These are phyloP conservation scores for Epichloe uncinata DNA, from an alignment of 2,329 filamentous ascomycete species.

Conservation along the genomic window DNA sequence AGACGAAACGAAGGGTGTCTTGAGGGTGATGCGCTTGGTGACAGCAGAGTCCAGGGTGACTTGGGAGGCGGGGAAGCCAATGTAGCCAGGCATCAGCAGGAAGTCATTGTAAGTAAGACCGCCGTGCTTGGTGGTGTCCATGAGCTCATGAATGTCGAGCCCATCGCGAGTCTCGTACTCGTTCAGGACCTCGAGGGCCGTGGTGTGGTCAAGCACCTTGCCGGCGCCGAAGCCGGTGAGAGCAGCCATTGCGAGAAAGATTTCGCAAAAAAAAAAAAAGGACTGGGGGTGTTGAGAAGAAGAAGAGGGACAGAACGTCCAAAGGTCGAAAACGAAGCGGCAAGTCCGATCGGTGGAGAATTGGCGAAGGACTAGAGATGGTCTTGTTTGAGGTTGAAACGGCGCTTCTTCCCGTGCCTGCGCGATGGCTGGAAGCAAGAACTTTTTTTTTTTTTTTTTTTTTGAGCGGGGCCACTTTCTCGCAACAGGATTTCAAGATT, in stretches of 20 bases:
- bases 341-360: constrained; percentile 13
- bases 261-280: constrained; percentile 10
- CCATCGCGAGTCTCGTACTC: constrained; percentile 76
- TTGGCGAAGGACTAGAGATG: constrained; percentile 14
- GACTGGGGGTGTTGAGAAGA: constrained; percentile 8
- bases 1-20: constrained; percentile 92
- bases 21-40: constrained; percentile 90
- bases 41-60: constrained; percentile 82
- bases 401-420: constrained; percentile 35
- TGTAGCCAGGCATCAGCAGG: constrained; percentile 89
- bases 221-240: constrained; percentile 35
- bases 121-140: constrained; percentile 84
- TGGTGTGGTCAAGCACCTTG: constrained; percentile 57
- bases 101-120: constrained; percentile 99
- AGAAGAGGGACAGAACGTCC: constrained; percentile 15
- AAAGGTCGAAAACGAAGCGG: constrained; percentile 31
- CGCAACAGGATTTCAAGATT: too few species aligned
- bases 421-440: too few species aligned
- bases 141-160: constrained; percentile 70
- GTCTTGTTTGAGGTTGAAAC: constrained; percentile 25
- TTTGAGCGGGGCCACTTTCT: too few species aligned
- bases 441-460: too few species aligned
- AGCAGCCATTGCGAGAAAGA: constrained; percentile 45
- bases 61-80: constrained; percentile 88
- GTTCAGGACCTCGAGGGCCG: constrained; percentile 67